Evolutionary conservation across 805 yeast genomes (phyloP).

Genomic region (Ogataea polymorpha): DNA sequence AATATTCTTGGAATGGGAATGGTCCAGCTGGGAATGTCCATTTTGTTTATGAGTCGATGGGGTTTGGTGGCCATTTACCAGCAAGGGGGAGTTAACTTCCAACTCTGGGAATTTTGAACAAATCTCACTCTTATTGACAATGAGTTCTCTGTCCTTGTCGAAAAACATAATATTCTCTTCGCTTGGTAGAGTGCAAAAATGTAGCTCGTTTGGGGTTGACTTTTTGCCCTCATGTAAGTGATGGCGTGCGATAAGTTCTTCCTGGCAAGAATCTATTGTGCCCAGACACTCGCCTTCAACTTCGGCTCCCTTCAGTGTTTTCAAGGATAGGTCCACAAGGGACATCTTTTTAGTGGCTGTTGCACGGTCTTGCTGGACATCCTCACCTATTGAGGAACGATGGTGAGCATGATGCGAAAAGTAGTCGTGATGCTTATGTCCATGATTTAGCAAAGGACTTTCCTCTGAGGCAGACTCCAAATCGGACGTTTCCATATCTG

Average conservation of each 20-base stretch:
- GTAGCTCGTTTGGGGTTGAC: slow-evolving; percentile 19
- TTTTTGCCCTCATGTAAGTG: slow-evolving; percentile 20
- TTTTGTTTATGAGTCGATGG: background rate
- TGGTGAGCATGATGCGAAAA: background rate
- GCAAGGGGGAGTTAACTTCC: slow-evolving; percentile 32
- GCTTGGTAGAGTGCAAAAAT: slow-evolving; percentile 34
- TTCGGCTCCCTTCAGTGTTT: slow-evolving; percentile 27
- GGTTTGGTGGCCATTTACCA: slow-evolving; percentile 13
- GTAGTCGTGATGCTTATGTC: background rate
- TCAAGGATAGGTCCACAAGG: slow-evolving; percentile 31
- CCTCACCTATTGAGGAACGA: background rate
- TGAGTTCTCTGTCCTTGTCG: slow-evolving; percentile 24
- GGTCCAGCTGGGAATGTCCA: background rate
- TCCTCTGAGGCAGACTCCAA: background rate
- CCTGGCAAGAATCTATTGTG: slow-evolving; percentile 27
- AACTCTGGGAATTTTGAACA: slow-evolving; percentile 29
- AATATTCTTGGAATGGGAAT: background rate
- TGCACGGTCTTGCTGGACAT: too few species aligned
- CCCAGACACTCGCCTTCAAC: slow-evolving; percentile 35
- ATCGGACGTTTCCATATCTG: background rate
- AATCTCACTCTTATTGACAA: slow-evolving; percentile 25
- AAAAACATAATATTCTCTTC: slow-evolving; percentile 35
- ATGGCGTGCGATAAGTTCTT: slow-evolving; percentile 23
- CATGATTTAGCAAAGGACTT: background rate
- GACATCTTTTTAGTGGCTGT: slow-evolving; percentile 16